Evolutionary conservation across 1,284 basidiomycete genomes (phyloP), one percentile per base, ranked within the genome.

Genomic region (Heliocybe sulcata): DNA sequence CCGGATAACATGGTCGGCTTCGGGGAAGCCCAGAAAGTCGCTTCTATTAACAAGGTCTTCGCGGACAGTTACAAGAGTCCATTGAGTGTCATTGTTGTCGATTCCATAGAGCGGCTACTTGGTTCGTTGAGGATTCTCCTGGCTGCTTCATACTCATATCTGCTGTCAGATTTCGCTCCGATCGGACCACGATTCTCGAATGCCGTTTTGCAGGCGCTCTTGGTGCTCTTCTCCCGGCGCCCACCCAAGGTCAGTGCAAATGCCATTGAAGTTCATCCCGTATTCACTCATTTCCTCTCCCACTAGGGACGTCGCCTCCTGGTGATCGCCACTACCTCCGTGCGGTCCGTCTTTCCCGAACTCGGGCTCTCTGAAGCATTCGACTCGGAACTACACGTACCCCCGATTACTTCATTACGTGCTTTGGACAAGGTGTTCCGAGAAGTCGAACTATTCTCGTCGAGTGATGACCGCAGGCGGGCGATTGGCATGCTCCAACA

Each of bases 1-100:
- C 93, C 97, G 0, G 97, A 99, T 65, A 89, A 82, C 64, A 98
- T 99, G 96, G 92, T 99, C 56, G 97, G 97, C 8, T 96, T 85
- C 72, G 85, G 85, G 23, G 97, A 99, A 67, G 69, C 79, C 12
- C 92, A 94, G 67, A 99, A 99, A 76, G 90, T 99, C 54, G 79
- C 86, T 1, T 85, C 94, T 8, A 90, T 99, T 64, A 92, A 87
- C 71, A 98, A 97, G 73, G 83, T 95, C 10, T 99, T 99, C 71
- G 80, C 82, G 58, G 97, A 99, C 72, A 94, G 92, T 61, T 97
- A 98, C 76, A 99, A 98, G 81, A 94, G 91, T 76, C 95, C 96
- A 2, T 67, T 97, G 62, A 98, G 94, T 66, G 92, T 98, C 11
- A 87, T 99, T 57, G 94, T 99, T 12, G 88, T 99, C n/a, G 97